Conservation (phyloP, 352 stramenopile genomes). For the Phytophthora macrochlamydospora region DNA sequence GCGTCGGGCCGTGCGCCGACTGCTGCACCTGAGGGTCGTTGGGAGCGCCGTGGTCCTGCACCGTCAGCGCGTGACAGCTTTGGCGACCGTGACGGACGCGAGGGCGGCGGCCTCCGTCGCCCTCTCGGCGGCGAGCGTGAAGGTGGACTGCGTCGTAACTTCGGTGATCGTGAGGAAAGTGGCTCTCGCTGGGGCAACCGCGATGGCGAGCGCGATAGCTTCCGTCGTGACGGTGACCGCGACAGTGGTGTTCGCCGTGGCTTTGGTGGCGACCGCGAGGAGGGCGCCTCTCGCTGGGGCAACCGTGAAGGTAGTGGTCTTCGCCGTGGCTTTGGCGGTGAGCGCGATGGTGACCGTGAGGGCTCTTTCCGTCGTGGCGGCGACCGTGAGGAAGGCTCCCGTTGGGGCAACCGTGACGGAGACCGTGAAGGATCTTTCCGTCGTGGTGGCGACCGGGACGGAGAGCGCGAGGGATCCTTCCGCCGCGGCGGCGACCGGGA, state of each 20-base stretch:
- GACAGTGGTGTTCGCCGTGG: conserved; percentile 21
- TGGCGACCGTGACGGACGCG: conserved; percentile 31
- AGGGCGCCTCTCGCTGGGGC: conserved; percentile 6
- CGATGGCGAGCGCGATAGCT: neutral
- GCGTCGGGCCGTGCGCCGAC: conserved; percentile 37
- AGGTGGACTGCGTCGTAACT: conserved; percentile 34
- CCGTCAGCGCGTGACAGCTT: conserved; percentile 28
- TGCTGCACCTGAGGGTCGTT: conserved; percentile 57
- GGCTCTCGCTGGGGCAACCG: conserved; percentile 26
- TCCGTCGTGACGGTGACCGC: conserved; percentile 10
- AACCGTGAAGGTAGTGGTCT: conserved; percentile 32
- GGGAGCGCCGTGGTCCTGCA: conserved; percentile 56
- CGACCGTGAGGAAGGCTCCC: conserved; percentile 31
- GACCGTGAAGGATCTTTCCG: neutral
- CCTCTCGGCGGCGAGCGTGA: conserved; percentile 39
- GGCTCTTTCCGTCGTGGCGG: conserved; percentile 15
- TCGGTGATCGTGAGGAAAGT: conserved; percentile 47
- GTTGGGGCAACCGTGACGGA: neutral
- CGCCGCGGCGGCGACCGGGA: conserved; percentile 37
- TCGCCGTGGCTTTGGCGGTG: conserved; percentile 30
- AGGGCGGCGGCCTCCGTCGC: conserved; percentile 32
- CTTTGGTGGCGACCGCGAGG: conserved; percentile 40
- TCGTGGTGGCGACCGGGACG: neutral
- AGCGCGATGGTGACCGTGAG: conserved; percentile 34
- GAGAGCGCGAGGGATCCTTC: conserved; percentile 14